Evolutionary conservation across 352 stramenopile genomes (phyloP), one percentile per base, ranked within the genome.

Genomic region (Plasmopara viticola): DNA sequence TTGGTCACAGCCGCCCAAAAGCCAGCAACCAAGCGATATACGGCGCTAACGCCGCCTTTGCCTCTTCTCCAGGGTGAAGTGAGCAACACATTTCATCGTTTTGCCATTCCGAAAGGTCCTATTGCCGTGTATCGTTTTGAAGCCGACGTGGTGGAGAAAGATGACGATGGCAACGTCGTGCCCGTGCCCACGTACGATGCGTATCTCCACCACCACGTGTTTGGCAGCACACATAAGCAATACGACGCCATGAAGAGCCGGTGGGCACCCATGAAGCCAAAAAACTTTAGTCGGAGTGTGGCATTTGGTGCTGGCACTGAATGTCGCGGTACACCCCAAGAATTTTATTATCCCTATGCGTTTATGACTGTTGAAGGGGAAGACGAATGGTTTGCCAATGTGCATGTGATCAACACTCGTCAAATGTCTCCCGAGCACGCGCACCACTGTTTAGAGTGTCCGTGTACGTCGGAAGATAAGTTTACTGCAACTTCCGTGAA

Each of bases 341-440:
- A 89, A 60, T 90, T 90, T 45, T 68, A 81, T 56, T 84, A 80
- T 48, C 81, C 81, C 17, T 92, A 88, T 52, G 81, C 76, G 29
- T 92, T 90, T 61, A 70, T 88, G 59, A 92, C 81, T 35, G 68
- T 87, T 9, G 70, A 76, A 8, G 81, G 75, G 10, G 81, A 92
- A 47, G 74, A 92, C 56, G 81, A 90, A 52, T 92, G 78, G 81
- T 43, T 87, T 28, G 76, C 79, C 9, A 92, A 92, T 59, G 76
- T 90, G 13, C 81, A 92, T 59, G 67, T 92, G 31, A 85, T 92
- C 66, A 92, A 92, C 70, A 92, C 78, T 30, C 78, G 81, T 43
- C 58, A 78, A 42, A 67, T 92, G 64, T 9, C 54, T 17, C 35
- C 46, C 7, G 51, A 62, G 25, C 57, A 60, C 25, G 77, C 78